phyloP scores from a whole-genome alignment of 2,329 filamentous ascomycete species.

The Metarhizium humberi region DNA sequence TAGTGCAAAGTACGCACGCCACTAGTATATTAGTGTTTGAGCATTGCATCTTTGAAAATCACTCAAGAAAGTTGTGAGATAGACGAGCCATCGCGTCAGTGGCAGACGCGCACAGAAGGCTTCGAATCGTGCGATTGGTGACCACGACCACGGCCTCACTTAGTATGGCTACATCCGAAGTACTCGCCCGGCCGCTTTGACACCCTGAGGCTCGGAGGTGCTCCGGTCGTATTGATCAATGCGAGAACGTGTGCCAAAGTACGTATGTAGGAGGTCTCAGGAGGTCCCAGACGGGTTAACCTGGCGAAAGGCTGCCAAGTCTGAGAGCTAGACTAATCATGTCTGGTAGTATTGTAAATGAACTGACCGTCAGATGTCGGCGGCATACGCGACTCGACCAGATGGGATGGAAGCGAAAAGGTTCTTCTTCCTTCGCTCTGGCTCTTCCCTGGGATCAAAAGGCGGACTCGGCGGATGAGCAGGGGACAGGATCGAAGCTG shows the following conservation, averaged over 20 bases:
- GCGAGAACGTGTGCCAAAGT: not conserved
- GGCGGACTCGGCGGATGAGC: no score
- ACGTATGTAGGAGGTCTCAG: not conserved
- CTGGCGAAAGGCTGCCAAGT: not conserved
- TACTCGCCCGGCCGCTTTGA: not conserved
- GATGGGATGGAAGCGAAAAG: not conserved
- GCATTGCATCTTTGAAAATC: no score
- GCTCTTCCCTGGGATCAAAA: not conserved
- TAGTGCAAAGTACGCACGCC: no score
- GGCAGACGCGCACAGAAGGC: constrained; percentile 4
- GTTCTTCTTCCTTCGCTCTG: not conserved
- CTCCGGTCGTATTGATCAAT: not conserved
- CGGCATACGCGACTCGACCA: not conserved
- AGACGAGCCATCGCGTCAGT: constrained; percentile 5
- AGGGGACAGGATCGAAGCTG: not conserved
- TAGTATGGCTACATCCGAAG: not conserved
- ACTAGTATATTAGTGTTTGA: no score
- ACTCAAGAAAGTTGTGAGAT: not conserved
- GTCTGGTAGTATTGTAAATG: not conserved
- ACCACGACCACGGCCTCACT: not conserved
- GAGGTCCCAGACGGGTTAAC: not conserved
- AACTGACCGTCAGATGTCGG: not conserved
- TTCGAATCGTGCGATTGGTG: constrained; percentile 2
- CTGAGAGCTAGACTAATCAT: not conserved
- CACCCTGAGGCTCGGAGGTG: not conserved